These are phyloP conservation scores for Colletotrichum destructivum DNA, from an alignment of 2,329 filamentous ascomycete genomes.

Conservation along the genomic window DNA sequence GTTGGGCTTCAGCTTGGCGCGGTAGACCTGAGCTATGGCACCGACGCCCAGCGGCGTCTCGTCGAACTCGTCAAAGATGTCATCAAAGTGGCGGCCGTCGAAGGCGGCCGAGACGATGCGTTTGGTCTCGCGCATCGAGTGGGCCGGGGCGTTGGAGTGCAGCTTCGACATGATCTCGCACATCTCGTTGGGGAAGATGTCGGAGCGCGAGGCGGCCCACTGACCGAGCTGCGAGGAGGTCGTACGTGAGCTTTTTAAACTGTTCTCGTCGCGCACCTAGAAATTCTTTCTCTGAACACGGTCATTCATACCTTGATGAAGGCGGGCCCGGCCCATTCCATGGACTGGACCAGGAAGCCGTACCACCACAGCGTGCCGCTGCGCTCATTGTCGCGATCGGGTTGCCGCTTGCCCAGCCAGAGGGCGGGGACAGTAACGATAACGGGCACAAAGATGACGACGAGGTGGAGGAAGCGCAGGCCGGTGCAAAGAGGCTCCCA, in stretches of 20 bases:
- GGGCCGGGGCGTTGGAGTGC: slow-evolving; percentile 94
- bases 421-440: slow-evolving; percentile 84
- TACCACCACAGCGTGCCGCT: slow-evolving; percentile 96
- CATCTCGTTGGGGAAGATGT: slow-evolving; percentile 95
- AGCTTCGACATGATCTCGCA: slow-evolving; percentile 94
- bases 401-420: slow-evolving; percentile 80
- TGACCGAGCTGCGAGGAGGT: slow-evolving; percentile 79
- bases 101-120: slow-evolving; percentile 87
- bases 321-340: slow-evolving; percentile 94
- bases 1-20: slow-evolving; percentile 88
- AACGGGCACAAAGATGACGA: slow-evolving; percentile 92
- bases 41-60: slow-evolving; percentile 92
- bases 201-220: slow-evolving; percentile 96
- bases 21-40: slow-evolving; percentile 98
- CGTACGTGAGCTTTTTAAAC: neutral
- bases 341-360: slow-evolving; percentile 84
- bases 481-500: slow-evolving; percentile 91
- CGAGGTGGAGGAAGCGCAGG: slow-evolving; percentile 88
- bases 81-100: slow-evolving; percentile 82
- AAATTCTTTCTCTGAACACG: no score
- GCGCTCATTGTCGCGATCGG: slow-evolving; percentile 80
- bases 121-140: slow-evolving; percentile 86
- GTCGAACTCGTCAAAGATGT: slow-evolving; percentile 97
- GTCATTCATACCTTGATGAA: slow-evolving; percentile 87
- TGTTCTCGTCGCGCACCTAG: neutral